Evolutionary conservation across 2,329 filamentous ascomycete species (phyloP), one percentile per base, ranked within the genome.

Genomic region (Dothideomycetes sp.): DNA sequence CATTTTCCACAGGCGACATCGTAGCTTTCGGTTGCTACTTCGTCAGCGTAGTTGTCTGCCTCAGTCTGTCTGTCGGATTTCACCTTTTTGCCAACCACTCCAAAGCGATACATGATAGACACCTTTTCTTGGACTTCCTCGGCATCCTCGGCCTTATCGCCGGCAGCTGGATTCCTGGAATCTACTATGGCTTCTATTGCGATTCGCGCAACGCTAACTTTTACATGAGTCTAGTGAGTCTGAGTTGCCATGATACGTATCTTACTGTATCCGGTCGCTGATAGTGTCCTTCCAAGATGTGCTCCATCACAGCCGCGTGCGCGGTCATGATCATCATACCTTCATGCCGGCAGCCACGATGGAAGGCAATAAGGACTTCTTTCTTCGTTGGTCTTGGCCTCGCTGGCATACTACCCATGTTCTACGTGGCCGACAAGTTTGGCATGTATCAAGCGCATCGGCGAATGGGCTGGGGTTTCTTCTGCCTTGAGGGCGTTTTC

Each of bases 71-170:
- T 41, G 59, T 84, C 4, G 81, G 78, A 4, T 95, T 77, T 56
- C 88, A 95, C 57, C 72, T 81, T 2, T 71, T 94, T 34, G 75
- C 70, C 18, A 93, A 93, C 49, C 88, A 95, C 60, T 88, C 81
- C 19, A 75, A 75, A 30, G 60, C 61, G 3, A 82, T 93, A 10
- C 77, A 81, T 2, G 77, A 73, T 41, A 82, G 84, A 68, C 86
- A 85, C 10, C 94, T 94, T 58, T 85, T 91, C 59, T 66, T 94
- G 36, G 88, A 95, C 57, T 94, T 94, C 57, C 74, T 87, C 3
- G 88, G 88, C 5, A 95, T 95, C 49, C 84, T 94, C 29, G 75
- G 79, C 35, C 65, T 94, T 47, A 94, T 94, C 42, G 80, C 86
- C 42, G 88, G 88, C 9, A 88, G 81, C 55, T 91, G 86, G 55